Evolutionary conservation across 768 basidiomycete species (phyloP).

Genomic region (Tylopilus intermedius): DNA sequence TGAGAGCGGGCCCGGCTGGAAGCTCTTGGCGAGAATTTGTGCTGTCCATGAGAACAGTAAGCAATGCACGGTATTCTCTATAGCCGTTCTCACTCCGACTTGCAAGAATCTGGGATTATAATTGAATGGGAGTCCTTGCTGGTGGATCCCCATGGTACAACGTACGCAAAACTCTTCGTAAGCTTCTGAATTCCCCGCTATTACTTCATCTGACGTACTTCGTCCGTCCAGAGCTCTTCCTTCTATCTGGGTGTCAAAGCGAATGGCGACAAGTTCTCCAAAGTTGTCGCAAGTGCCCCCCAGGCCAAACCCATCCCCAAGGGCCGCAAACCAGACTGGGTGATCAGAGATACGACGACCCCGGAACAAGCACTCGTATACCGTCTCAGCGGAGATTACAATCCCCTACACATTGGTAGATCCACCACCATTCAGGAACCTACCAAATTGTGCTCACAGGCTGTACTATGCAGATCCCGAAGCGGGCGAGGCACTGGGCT

Average conservation of each 20-base stretch:
- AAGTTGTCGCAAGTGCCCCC: slow-evolving; percentile 56
- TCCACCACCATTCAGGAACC: not conserved
- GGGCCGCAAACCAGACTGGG: slow-evolving; percentile 56
- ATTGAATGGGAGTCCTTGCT: slow-evolving; percentile 59
- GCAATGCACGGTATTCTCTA: slow-evolving; percentile 19
- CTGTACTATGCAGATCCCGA: slow-evolving; percentile 49
- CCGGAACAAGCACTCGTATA: slow-evolving; percentile 66
- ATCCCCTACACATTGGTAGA: slow-evolving; percentile 70
- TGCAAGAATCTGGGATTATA: slow-evolving; percentile 68
- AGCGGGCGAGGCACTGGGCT: slow-evolving; percentile 68
- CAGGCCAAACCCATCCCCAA: slow-evolving; percentile 57
- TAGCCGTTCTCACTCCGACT: not conserved
- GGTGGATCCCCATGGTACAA: slow-evolving; percentile 54
- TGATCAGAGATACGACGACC: slow-evolving; percentile 56
- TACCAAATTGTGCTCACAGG: not conserved
- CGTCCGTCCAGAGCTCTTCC: slow-evolving; percentile 44
- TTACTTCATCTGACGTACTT: not conserved
- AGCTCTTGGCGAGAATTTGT: slow-evolving; percentile 55
- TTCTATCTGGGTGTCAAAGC: slow-evolving; percentile 69
- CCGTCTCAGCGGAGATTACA: slow-evolving; percentile 75
- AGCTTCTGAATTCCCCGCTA: slow-evolving; percentile 9
- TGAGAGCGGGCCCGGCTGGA: slow-evolving; percentile 78
- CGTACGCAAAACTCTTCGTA: slow-evolving; percentile 62
- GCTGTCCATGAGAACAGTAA: slow-evolving; percentile 80
- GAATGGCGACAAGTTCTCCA: slow-evolving; percentile 56